Conservation (phyloP, 1,284 basidiomycete species). For the Tetrapyrgos nigripes region DNA sequence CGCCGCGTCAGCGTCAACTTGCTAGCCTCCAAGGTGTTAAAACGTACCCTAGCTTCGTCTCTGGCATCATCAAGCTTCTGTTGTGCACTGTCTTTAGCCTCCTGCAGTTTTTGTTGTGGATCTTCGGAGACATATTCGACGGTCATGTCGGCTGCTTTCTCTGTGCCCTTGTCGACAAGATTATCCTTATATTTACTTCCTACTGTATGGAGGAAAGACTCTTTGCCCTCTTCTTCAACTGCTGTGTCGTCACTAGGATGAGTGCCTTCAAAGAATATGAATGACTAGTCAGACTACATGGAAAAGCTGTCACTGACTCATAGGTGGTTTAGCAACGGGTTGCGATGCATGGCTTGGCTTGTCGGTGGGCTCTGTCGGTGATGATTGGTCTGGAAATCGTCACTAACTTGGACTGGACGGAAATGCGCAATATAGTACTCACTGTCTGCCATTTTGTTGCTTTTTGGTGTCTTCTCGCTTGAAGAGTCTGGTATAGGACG, state of each 20-base stretch:
- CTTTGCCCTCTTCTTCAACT: background rate
- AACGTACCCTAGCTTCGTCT: background rate
- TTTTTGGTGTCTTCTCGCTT: background rate
- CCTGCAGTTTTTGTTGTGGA: constrained; percentile 25
- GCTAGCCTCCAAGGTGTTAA: no score
- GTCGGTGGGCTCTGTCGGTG: background rate
- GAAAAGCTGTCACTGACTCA: constrained; percentile 19
- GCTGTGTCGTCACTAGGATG: background rate
- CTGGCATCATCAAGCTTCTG: background rate
- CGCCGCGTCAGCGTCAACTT: background rate
- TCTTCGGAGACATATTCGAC: constrained; percentile 28
- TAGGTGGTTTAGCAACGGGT: constrained; percentile 22
- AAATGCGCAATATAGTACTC: no score
- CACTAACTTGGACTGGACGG: background rate
- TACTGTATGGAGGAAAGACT: background rate
- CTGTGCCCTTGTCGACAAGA: constrained; percentile 24
- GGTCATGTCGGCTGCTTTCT: constrained; percentile 27
- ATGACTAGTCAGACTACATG: background rate
- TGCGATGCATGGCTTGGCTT: constrained; percentile 8
- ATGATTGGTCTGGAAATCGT: background rate
- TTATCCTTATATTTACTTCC: constrained; percentile 18
- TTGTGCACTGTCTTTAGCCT: constrained; percentile 31
- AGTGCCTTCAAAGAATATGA: background rate
- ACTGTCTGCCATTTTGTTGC: background rate
- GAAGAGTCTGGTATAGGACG: no score